Evolutionary conservation across 2,329 filamentous ascomycete genomes (phyloP).

Genomic region (Alternaria gaisen): DNA sequence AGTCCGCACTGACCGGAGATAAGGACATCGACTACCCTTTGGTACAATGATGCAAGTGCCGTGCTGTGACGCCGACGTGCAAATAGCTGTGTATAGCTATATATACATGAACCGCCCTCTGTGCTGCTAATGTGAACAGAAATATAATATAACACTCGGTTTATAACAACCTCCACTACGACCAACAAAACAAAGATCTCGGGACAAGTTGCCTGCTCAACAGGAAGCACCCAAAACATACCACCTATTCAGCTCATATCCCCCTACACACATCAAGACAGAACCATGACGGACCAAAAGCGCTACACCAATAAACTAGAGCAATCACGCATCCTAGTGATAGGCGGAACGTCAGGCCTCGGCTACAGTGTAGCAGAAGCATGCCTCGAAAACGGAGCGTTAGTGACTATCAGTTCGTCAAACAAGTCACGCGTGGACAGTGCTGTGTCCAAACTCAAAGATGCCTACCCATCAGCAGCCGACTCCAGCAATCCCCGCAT

Average conservation of each 20-base stretch:
- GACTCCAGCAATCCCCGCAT: conserved; percentile 41
- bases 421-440: conserved; percentile 59
- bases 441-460: conserved; percentile 57
- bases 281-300: conserved; percentile 49
- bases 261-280: background rate
- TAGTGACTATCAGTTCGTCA: conserved; percentile 69
- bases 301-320: conserved; percentile 61
- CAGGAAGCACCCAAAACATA: background rate
- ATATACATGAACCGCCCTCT: background rate
- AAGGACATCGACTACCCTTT: background rate
- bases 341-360: conserved; percentile 71
- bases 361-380: conserved; percentile 69
- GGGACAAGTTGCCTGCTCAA: background rate
- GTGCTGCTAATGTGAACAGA: background rate
- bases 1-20: background rate
- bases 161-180: background rate
- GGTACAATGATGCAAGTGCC: background rate
- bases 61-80: background rate
- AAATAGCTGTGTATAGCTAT: background rate
- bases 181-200: background rate
- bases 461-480: conserved; percentile 53
- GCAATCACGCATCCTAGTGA: conserved; percentile 62
- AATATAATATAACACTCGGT: background rate
- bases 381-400: conserved; percentile 62
- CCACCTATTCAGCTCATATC: background rate